Evolutionary conservation across 2,329 filamentous ascomycete genomes (phyloP).

Genomic region (Diplodia mutila): DNA sequence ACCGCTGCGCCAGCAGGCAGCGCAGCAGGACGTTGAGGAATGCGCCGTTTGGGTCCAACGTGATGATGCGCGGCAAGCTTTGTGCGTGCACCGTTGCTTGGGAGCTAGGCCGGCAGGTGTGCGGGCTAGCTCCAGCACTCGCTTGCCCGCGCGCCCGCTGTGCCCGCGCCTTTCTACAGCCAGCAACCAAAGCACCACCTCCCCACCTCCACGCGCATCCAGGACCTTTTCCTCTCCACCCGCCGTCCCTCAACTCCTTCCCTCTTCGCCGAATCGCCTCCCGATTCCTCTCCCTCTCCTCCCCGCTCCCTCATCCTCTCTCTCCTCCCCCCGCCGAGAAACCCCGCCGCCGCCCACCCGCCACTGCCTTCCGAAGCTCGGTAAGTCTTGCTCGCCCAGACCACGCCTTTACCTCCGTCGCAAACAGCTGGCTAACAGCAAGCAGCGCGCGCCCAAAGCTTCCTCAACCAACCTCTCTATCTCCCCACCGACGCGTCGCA

Average conservation of each 20-base stretch:
- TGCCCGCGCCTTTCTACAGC: constrained; percentile 9
- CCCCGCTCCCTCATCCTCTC: constrained; percentile 6
- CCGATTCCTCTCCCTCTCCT: constrained; percentile 17
- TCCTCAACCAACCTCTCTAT: not conserved
- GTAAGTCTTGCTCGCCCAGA: constrained; percentile 22
- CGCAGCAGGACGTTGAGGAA: constrained; percentile 6
- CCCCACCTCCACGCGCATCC: constrained; percentile 1
- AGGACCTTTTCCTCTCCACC: not conserved
- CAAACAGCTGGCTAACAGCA: constrained; percentile 20
- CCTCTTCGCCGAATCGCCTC: constrained; percentile 8
- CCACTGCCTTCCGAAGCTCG: constrained; percentile 26
- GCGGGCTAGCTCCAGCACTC: constrained; percentile 1
- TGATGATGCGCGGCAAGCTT: constrained; percentile 3
- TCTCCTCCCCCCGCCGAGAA: constrained; percentile 7
- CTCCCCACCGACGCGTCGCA: constrained; percentile 15
- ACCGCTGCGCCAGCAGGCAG: not conserved
- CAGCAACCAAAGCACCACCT: constrained; percentile 7
- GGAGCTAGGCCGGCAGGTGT: constrained; percentile 3
- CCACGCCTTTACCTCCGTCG: constrained; percentile 1
- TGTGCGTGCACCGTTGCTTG: not conserved
- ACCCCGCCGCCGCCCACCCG: constrained; percentile 22
- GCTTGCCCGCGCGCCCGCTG: constrained; percentile 2
- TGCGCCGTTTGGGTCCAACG: constrained; percentile 10
- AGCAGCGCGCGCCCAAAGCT: constrained; percentile 6
- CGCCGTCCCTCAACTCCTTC: constrained; percentile 3